phyloP scores from a whole-genome alignment of 169 alveolate genomes.

The Cryptosporidium muris region DNA sequence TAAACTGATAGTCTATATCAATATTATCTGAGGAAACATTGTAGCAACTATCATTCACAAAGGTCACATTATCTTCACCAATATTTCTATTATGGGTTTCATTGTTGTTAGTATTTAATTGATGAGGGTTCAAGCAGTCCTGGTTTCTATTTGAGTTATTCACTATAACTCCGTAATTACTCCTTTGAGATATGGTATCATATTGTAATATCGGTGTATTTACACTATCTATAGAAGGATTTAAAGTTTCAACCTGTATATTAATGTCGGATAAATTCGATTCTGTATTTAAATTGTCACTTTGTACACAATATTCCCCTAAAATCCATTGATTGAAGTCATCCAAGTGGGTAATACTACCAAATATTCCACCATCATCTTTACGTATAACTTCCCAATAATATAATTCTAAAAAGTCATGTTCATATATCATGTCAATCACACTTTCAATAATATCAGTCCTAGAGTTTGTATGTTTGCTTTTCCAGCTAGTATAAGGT shows the following conservation, averaged over 20 bases:
- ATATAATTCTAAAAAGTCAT: conserved; percentile 42
- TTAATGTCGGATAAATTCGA: neutral
- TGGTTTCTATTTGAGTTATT: neutral
- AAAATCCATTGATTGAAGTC: neutral
- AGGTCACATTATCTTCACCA: no score
- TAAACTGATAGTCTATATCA: conserved; percentile 12
- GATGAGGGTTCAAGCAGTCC: no score
- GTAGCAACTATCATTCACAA: no score
- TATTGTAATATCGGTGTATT: conserved; percentile 7
- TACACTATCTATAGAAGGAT: conserved; percentile 16
- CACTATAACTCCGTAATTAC: no score
- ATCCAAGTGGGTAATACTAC: neutral
- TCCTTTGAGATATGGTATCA: neutral
- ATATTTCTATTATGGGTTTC: neutral
- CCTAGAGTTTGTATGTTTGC: conserved; percentile 23
- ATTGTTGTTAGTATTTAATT: neutral
- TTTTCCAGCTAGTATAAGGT: conserved; percentile 47
- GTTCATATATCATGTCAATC: conserved; percentile 62
- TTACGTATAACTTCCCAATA: neutral
- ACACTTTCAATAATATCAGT: conserved; percentile 35
- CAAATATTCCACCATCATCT: no score
- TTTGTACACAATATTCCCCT: neutral
- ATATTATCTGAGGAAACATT: neutral
- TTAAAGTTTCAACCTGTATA: neutral
- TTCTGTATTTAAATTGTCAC: conserved; percentile 2